Percentiles rank a stretch among this genome's conserved stretches.
Evolutionary conservation across 805 yeast species (phyloP).

Genomic region (Wickerhamiella cacticola): DNA sequence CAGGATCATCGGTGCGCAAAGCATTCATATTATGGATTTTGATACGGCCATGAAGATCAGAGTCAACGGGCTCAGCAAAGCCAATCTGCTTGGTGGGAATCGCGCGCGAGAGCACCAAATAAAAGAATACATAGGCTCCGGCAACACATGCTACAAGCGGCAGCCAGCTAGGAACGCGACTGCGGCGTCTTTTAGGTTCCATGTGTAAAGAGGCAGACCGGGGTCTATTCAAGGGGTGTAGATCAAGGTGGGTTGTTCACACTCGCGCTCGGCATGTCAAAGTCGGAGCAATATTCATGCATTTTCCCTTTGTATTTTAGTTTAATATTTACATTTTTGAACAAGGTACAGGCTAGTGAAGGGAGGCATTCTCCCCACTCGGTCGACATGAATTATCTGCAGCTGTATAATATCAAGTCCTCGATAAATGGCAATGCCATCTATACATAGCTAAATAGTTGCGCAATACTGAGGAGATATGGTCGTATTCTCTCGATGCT

Average conservation of each 20-base stretch:
- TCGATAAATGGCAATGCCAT: too few relatives aligned
- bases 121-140: conserved; percentile 4
- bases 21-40: conserved; percentile 48
- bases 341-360: too few relatives aligned
- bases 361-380: too few relatives aligned
- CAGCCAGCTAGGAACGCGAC: conserved; percentile 4
- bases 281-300: too few relatives aligned
- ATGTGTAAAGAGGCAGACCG: background rate
- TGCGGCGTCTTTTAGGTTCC: conserved; percentile 12
- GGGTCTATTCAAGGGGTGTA: background rate
- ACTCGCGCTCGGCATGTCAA: background rate
- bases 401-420: too few relatives aligned
- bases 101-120: conserved; percentile 11
- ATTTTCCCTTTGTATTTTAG: too few relatives aligned
- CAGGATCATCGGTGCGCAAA: conserved; percentile 49
- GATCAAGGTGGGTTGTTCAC: background rate
- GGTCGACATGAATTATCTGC: too few relatives aligned
- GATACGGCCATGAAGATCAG: conserved; percentile 21
- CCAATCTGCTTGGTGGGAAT: conserved; percentile 19
- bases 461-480: too few relatives aligned
- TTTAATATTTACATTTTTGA: too few relatives aligned
- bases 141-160: conserved; percentile 6
- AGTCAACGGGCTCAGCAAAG: conserved; percentile 21
- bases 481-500: too few relatives aligned
- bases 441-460: too few relatives aligned